These are phyloP conservation scores for Anethum foeniculum DNA, from an alignment of 140 eudicot species.

Conservation along the genomic window DNA sequence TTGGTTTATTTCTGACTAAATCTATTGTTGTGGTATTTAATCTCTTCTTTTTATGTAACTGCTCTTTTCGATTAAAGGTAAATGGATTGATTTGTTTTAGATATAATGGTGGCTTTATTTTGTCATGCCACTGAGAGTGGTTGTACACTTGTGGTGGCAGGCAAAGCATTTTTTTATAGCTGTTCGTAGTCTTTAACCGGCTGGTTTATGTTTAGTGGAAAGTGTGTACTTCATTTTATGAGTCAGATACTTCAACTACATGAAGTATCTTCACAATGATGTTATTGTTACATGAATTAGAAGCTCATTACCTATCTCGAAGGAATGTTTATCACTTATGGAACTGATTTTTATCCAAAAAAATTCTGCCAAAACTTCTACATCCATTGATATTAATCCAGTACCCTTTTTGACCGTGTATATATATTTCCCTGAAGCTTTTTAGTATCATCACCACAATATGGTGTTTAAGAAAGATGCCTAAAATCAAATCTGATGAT, in stretches of 20 bases:
- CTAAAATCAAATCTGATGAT: background rate
- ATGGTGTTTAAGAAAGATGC: background rate
- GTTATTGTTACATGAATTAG: background rate
- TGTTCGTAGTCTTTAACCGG: background rate
- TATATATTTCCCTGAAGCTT: background rate
- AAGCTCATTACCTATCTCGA: background rate
- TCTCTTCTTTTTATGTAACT: background rate
- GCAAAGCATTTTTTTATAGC: background rate
- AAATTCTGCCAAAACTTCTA: background rate
- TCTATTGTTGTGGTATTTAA: slow-evolving; percentile 48
- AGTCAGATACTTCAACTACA: background rate
- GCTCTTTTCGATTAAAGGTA: background rate
- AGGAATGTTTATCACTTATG: background rate
- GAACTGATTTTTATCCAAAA: background rate
- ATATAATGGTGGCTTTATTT: background rate
- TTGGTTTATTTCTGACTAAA: background rate
- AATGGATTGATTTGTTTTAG: background rate
- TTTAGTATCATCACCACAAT: background rate
- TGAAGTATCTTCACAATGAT: background rate
- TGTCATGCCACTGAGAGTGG: background rate
- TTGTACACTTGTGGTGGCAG: background rate
- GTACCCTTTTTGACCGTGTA: background rate
- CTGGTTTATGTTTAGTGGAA: background rate
- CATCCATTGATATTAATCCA: background rate
- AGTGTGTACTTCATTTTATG: background rate